Conservation (phyloP, 2,329 filamentous ascomycete species). For the Calonectria henricotiae region DNA sequence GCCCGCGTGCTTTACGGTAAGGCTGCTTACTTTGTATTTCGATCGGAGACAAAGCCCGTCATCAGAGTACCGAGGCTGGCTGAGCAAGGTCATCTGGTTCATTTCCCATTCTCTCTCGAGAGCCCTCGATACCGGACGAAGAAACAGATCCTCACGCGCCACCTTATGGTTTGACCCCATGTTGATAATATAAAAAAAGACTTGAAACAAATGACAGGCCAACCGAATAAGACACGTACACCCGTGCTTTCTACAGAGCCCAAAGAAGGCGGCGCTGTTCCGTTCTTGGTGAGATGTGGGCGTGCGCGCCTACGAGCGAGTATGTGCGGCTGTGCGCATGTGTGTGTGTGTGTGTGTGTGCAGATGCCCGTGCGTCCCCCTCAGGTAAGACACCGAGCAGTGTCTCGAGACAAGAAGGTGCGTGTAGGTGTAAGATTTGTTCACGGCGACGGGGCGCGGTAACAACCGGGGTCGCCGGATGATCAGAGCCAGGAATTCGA, state of each 20-base stretch:
- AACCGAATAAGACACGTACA: constrained; percentile 48
- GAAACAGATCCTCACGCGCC: constrained; percentile 23
- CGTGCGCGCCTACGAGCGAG: constrained; percentile 35
- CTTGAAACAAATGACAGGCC: constrained; percentile 50
- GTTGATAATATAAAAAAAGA: constrained; percentile 35
- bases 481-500: constrained; percentile 44
- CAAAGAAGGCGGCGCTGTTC: constrained; percentile 43
- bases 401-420: constrained; percentile 26
- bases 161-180: constrained; percentile 25
- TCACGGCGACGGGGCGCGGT: constrained; percentile 33
- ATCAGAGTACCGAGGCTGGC: constrained; percentile 3
- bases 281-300: constrained; percentile 45
- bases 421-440: constrained; percentile 23
- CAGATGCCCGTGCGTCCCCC: constrained; percentile 42
- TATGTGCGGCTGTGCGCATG: constrained; percentile 35
- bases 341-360: constrained; percentile 6
- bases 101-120: not conserved
- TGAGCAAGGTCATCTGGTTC: constrained; percentile 7
- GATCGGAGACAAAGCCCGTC: not conserved
- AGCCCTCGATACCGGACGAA: constrained; percentile 10
- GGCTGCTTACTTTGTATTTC: constrained; percentile 38
- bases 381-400: constrained; percentile 39
- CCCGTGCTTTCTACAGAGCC: constrained; percentile 39
- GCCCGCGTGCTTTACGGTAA: constrained; percentile 40
- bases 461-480: constrained; percentile 39